These are phyloP conservation scores for Wickerhamomyces silvicola DNA, from an alignment of 805 yeast genomes.

Conservation along the genomic window DNA sequence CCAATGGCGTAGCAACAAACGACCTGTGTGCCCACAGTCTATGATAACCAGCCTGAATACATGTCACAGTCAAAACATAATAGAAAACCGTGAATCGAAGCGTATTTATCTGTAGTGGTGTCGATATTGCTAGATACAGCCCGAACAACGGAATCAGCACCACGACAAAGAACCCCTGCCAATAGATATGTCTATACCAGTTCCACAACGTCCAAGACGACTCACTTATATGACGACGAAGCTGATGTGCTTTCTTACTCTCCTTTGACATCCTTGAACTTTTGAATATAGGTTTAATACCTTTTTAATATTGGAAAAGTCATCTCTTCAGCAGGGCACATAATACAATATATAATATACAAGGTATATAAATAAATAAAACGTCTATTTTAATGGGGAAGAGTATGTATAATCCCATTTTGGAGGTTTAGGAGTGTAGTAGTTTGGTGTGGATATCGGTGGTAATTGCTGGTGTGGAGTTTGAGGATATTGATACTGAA, in stretches of 20 bases:
- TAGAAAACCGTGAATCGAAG: conserved; percentile 44
- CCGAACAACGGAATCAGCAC: conserved; percentile 51
- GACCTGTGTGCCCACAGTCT: conserved; percentile 66
- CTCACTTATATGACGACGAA: conserved; percentile 12
- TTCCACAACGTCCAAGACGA: conserved; percentile 61
- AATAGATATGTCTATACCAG: conserved; percentile 68
- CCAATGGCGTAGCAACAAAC: conserved; percentile 36
- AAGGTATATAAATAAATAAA: too few species aligned
- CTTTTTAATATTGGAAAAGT: too few species aligned
- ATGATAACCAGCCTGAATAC: conserved; percentile 81
- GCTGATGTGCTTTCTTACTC: too few species aligned
- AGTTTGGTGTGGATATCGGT: too few species aligned
- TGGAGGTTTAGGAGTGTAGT: too few species aligned
- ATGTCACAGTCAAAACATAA: conserved; percentile 57
- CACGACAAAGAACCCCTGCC: conserved; percentile 60
- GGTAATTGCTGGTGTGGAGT: too few species aligned
- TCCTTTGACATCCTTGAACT: too few species aligned
- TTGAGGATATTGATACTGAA: conserved; percentile 3
- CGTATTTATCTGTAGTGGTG: conserved; percentile 45
- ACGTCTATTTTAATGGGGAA: too few species aligned
- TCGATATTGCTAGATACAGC: conserved; percentile 31
- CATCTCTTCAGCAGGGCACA: too few species aligned
- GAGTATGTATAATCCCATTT: too few species aligned
- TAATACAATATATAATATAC: too few species aligned
- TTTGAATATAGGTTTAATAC: too few species aligned